phyloP scores from a whole-genome alignment of 202 grass and related monocot species.

The Sporobolus alterniflorus region DNA sequence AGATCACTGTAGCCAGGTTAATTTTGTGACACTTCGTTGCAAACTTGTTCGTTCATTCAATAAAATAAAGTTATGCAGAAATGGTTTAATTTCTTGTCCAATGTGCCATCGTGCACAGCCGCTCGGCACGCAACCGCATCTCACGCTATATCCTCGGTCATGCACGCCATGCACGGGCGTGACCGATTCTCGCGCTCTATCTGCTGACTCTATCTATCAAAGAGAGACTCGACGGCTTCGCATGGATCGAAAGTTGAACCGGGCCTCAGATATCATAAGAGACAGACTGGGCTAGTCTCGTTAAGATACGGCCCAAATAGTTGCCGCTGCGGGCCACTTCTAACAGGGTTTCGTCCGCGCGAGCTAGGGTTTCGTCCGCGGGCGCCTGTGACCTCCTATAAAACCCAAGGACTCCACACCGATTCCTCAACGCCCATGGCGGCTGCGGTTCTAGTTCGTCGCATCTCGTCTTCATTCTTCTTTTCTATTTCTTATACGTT shows the following conservation, averaged over 20 bases:
- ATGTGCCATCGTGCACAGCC: too few species aligned
- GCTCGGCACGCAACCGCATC: too few species aligned
- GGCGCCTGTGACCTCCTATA: not conserved
- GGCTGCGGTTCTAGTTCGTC: not conserved
- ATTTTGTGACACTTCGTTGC: not conserved
- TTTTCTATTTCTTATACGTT: not conserved
- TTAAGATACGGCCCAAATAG: not conserved
- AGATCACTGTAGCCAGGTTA: not conserved
- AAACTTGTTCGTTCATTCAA: not conserved
- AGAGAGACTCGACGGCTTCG: not conserved
- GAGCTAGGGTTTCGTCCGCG: slow-evolving; percentile 28
- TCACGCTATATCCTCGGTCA: not conserved
- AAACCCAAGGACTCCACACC: not conserved
- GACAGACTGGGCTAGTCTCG: not conserved
- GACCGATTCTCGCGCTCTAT: not conserved
- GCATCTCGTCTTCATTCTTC: not conserved
- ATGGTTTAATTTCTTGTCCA: too few species aligned
- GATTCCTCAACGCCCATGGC: fast-evolving
- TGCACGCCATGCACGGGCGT: slow-evolving; percentile 11
- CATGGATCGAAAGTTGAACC: not conserved
- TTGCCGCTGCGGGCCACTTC: not conserved
- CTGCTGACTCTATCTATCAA: not conserved
- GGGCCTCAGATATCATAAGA: not conserved
- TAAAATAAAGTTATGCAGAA: not conserved
- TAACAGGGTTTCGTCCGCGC: too few species aligned